These are phyloP conservation scores for Tetrapisispora fleetii DNA, from an alignment of 805 yeast genomes.

Conservation along the genomic window DNA sequence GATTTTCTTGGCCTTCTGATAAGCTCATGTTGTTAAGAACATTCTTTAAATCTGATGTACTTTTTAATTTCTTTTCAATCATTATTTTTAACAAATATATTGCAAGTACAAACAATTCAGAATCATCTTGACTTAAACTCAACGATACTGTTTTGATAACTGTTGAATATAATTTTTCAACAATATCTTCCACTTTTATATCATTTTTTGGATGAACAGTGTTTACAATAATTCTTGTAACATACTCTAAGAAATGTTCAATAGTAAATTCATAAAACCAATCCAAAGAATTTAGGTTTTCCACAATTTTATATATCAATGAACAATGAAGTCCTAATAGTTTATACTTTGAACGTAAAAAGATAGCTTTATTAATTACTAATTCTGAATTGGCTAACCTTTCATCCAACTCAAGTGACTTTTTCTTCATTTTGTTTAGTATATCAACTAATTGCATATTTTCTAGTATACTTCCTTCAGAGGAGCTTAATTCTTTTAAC, in stretches of 20 bases:
- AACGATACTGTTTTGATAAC: conserved; percentile 38
- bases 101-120: not conserved
- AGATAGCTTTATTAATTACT: conserved; percentile 47
- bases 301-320: conserved; percentile 38
- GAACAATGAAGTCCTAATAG: conserved; percentile 51
- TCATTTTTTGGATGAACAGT: not conserved
- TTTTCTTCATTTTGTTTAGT: conserved; percentile 55
- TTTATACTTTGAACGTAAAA: conserved; percentile 36
- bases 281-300: conserved; percentile 34
- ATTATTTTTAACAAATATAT: not conserved
- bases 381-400: conserved; percentile 45
- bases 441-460: conserved; percentile 49
- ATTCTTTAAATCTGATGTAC: not conserved
- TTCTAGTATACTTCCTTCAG: conserved; percentile 57
- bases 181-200: not conserved
- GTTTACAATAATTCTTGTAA: conserved; percentile 21
- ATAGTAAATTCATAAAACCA: conserved; percentile 53
- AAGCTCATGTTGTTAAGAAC: not conserved
- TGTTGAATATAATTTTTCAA: conserved; percentile 35
- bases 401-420: conserved; percentile 42
- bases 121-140: conserved; percentile 30
- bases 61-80: not conserved
- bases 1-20: not conserved
- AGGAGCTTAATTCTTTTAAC: conserved; percentile 44
- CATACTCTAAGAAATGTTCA: conserved; percentile 32